phyloP scores from a whole-genome alignment of 2,329 filamentous ascomycete genomes.

The Aphanoascus verrucosus region DNA sequence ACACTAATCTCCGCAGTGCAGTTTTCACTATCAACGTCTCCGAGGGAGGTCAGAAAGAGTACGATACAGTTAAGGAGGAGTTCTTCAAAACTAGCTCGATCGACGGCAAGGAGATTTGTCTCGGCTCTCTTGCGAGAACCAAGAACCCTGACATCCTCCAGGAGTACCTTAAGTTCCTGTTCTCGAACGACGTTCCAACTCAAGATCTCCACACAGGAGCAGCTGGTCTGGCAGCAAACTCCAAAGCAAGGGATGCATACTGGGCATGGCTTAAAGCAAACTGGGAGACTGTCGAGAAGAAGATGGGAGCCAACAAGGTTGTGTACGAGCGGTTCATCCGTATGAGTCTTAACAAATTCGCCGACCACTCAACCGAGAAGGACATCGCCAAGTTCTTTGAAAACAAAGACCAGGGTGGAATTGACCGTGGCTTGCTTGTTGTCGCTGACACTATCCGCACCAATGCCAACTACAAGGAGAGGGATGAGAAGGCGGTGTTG shows the following conservation, averaged over 20 bases:
- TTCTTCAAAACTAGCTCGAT: slow-evolving; percentile 73
- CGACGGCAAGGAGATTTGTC: slow-evolving; percentile 79
- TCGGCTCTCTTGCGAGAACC: slow-evolving; percentile 64
- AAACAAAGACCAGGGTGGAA: slow-evolving; percentile 73
- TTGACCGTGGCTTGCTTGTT: slow-evolving; percentile 74
- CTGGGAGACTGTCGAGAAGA: slow-evolving; percentile 62
- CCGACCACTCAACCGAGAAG: slow-evolving; percentile 54
- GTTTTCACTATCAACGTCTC: slow-evolving; percentile 72
- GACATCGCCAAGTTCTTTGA: slow-evolving; percentile 81
- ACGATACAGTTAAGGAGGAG: slow-evolving; percentile 68
- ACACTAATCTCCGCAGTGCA: slow-evolving; percentile 68
- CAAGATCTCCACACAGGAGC: slow-evolving; percentile 82
- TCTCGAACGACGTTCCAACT: slow-evolving; percentile 71
- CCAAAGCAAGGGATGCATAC: slow-evolving; percentile 58
- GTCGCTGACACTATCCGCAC: slow-evolving; percentile 77
- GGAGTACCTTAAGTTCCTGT: slow-evolving; percentile 59
- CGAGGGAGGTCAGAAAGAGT: slow-evolving; percentile 59
- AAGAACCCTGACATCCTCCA: slow-evolving; percentile 58
- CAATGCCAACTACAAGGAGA: slow-evolving; percentile 67
- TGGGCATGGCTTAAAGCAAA: slow-evolving; percentile 81
- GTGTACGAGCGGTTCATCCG: slow-evolving; percentile 83
- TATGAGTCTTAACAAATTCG: slow-evolving; percentile 66
- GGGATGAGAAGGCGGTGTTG: slow-evolving; percentile 61
- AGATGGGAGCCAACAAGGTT: slow-evolving; percentile 70
- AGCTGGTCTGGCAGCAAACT: slow-evolving; percentile 61